Base-by-base conservation (phyloP, 2,329 filamentous ascomycete genomes). In the Aspergillus aculeatinus region DNA sequence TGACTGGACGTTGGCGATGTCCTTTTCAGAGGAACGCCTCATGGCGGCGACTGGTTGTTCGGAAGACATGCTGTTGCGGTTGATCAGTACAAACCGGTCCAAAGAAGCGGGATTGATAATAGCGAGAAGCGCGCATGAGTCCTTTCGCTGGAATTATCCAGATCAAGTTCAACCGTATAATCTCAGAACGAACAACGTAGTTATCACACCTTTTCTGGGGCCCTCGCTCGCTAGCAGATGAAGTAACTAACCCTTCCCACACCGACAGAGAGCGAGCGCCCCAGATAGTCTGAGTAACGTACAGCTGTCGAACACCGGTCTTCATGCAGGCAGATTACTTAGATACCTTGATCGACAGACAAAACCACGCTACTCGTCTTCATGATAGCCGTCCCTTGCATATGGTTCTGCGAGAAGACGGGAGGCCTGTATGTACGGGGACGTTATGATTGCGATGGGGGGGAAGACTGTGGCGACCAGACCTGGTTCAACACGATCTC, bases 141-240 rank as follows among this genome's bases (percentile, higher is more conserved):
- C 67, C 75, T 77, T 77, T 76, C 75, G 75, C 75, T 77, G 75
- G 75, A 74, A 74, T 77, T 76, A 74, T 73, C 74, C 74, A 77
- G 73, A 76, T 76, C 74, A 77, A 77, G 74, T 77, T 75, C 69
- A 76, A 77, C 75, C 75, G 75, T 77, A 75, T 77, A 66, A 70
- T 77, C 75, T 77, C 75, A 77, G 75, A 76, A 76, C 74, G 68
- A 67, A 68, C 61, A 62, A 58, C 54, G 60, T 48, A 51, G 52
- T 29, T 54, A 60, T 47, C 60, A 54, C 54, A 57, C 19, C 48
- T 33, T 55, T 55, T 9, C 53, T 48, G 42, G 53, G 44, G 19
- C 44, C 25, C 27, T 44, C 27, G 27, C 23, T 12, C 12, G 12
- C 25, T 29, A 35, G 27, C 14, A 47, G 35, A 54, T 25, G 23